Conservation (phyloP, 1,284 basidiomycete genomes). For the Tylopilus orsonianus region DNA sequence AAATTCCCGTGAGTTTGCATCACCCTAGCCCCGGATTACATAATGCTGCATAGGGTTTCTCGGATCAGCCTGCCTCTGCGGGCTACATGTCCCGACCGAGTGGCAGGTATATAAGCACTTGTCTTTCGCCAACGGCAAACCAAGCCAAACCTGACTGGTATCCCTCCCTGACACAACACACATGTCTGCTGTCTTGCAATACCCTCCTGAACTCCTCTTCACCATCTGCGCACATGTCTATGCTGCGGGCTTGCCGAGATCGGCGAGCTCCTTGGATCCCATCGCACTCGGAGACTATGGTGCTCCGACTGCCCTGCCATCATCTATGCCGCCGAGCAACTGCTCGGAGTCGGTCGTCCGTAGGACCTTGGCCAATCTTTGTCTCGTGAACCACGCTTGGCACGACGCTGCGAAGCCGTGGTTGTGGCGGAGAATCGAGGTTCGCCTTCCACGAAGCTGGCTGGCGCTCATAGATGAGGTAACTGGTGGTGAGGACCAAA, state of each 20-base stretch:
- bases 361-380: slow-evolving; percentile 63
- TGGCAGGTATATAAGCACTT: slow-evolving; percentile 26
- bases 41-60: slow-evolving; percentile 11
- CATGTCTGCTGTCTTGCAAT: slow-evolving; percentile 38
- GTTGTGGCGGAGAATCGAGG: slow-evolving; percentile 78
- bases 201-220: slow-evolving; percentile 66
- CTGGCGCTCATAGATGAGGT: slow-evolving; percentile 76
- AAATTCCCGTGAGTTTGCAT: slow-evolving; percentile 6
- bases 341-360: slow-evolving; percentile 67
- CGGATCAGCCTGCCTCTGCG: slow-evolving; percentile 1
- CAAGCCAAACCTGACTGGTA: neutral
- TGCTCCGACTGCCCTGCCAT: slow-evolving; percentile 62
- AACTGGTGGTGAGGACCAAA: slow-evolving; percentile 61
- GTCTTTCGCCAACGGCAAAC: neutral
- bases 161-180: neutral
- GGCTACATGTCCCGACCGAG: slow-evolving; percentile 25
- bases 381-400: slow-evolving; percentile 73
- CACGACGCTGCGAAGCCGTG: slow-evolving; percentile 76
- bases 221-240: slow-evolving; percentile 69
- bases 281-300: slow-evolving; percentile 44
- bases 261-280: slow-evolving; percentile 66
- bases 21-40: slow-evolving; percentile 29
- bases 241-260: slow-evolving; percentile 55
- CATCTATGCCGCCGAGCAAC: slow-evolving; percentile 63
- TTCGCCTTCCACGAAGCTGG: slow-evolving; percentile 76